A percentile compares a stretch with the other conserved stretches of the same genome.
Conservation (phyloP, 2,329 filamentous ascomycete genomes). For the Apiospora phragmitis region DNA sequence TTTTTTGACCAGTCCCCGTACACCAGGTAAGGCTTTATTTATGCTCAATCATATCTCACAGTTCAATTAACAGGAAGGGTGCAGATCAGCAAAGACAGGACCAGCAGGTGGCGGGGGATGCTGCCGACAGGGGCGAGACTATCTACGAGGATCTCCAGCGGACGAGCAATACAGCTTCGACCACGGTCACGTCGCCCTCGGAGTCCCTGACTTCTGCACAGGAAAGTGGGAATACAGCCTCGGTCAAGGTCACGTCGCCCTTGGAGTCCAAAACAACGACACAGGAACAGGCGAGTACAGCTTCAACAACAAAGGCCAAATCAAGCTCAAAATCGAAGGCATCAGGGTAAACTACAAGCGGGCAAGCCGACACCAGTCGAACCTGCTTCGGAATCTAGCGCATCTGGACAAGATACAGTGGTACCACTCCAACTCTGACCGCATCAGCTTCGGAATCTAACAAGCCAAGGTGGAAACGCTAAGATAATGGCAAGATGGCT, state of each 20-base stretch:
- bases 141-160: no score
- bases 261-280: no score
- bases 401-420: background rate
- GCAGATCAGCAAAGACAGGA: background rate
- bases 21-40: background rate
- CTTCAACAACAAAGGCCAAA: no score
- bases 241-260: no score
- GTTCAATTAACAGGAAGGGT: background rate
- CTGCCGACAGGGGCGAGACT: background rate
- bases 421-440: background rate
- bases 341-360: no score
- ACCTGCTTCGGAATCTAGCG: background rate
- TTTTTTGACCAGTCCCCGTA: accelerated
- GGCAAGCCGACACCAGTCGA: no score
- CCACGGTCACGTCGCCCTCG: no score
- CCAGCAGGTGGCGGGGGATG: background rate
- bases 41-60: no score
- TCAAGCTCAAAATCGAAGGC: no score
- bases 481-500: background rate
- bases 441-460: background rate
- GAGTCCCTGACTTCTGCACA: no score
- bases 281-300: no score
- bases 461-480: background rate
- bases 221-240: no score
- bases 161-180: background rate